phyloP scores from a whole-genome alignment of 2,329 filamentous ascomycete genomes.

The Camptophora hylomeconis region DNA sequence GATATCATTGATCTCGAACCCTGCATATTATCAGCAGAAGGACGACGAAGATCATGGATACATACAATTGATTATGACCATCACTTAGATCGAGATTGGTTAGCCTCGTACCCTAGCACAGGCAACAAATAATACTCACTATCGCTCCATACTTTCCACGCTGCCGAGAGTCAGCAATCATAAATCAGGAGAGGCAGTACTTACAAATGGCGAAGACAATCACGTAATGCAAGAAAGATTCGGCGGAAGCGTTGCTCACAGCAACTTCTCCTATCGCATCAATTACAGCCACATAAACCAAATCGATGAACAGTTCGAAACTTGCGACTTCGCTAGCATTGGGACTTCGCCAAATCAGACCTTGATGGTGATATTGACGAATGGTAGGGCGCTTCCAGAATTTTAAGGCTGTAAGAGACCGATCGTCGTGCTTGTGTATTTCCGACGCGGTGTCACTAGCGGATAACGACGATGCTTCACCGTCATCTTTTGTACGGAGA shows the following conservation, averaged over 20 bases:
- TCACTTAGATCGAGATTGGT: constrained; percentile 53
- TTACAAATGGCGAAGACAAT: constrained; percentile 44
- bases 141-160: constrained; percentile 10
- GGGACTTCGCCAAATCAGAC: constrained; percentile 48
- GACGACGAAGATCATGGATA: too few relatives aligned
- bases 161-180: neutral
- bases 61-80: constrained; percentile 43
- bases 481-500: constrained; percentile 35
- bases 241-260: constrained; percentile 41
- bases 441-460: constrained; percentile 13
- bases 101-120: too few relatives aligned
- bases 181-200: neutral
- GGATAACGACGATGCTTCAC: constrained; percentile 14
- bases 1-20: constrained; percentile 52
- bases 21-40: too few relatives aligned
- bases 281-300: constrained; percentile 52
- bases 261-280: constrained; percentile 50
- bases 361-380: constrained; percentile 54
- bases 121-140: too few relatives aligned
- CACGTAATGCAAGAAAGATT: constrained; percentile 44
- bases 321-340: constrained; percentile 47
- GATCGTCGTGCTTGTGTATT: constrained; percentile 16
- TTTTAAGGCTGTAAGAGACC: constrained; percentile 33
- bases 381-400: constrained; percentile 48
- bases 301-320: constrained; percentile 53